Evolutionary conservation across 306 rosid genomes (phyloP).

Genomic region (Trifolium dubium): DNA sequence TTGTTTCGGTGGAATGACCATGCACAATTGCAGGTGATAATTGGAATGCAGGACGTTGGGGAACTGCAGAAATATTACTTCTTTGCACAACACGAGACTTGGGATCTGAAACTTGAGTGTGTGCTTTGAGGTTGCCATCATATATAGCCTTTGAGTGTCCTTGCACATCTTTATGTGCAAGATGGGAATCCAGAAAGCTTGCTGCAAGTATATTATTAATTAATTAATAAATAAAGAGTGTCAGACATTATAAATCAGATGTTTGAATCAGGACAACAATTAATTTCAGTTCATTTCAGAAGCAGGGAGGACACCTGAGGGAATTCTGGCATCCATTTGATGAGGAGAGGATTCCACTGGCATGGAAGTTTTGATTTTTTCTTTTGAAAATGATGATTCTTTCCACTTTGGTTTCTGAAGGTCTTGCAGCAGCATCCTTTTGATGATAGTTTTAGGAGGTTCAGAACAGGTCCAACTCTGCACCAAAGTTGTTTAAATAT

Average conservation of each 20-base stretch:
- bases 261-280: constrained; percentile 14
- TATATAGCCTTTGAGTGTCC: constrained; percentile 47
- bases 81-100: constrained; percentile 48
- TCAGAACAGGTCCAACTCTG: constrained; percentile 82
- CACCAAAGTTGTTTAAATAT: constrained; percentile 41
- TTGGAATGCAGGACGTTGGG: constrained; percentile 46
- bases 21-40: constrained; percentile 42
- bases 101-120: constrained; percentile 44
- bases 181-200: constrained; percentile 42
- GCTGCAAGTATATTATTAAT: constrained; percentile 48
- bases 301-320: constrained; percentile 51
- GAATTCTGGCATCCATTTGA: constrained; percentile 43
- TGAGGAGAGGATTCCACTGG: constrained; percentile 50
- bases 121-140: constrained; percentile 45
- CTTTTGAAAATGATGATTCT: constrained; percentile 46
- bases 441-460: constrained; percentile 80
- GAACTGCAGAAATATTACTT: constrained; percentile 40
- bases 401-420: constrained; percentile 49
- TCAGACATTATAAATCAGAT: constrained; percentile 24
- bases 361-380: constrained; percentile 42
- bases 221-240: constrained; percentile 16
- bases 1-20: constrained; percentile 41
- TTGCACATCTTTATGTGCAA: constrained; percentile 46
- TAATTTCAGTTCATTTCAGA: constrained; percentile 42
- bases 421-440: constrained; percentile 76